These are phyloP conservation scores for Penicillium sp. DNA, from an alignment of 2,329 filamentous ascomycete genomes.

Conservation along the genomic window DNA sequence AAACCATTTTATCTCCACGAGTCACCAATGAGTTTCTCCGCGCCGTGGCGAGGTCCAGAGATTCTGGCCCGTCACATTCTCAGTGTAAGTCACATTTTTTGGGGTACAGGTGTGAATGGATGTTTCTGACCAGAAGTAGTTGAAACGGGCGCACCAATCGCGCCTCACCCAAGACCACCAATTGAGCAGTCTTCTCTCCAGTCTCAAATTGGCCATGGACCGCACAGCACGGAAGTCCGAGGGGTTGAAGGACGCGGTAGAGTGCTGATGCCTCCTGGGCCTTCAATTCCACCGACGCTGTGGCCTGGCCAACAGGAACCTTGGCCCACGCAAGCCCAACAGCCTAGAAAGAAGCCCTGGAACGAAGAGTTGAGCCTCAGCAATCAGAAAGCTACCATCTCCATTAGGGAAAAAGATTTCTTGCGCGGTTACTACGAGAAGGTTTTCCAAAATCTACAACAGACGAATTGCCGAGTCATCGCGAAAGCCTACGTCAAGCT, in stretches of 20 bases:
- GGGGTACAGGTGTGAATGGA: neutral
- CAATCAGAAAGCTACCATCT: conserved; percentile 25
- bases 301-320: conserved; percentile 12
- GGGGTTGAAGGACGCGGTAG: conserved; percentile 1
- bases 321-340: neutral
- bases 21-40: conserved; percentile 30
- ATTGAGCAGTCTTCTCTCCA: conserved; percentile 1
- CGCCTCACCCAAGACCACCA: neutral
- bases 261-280: neutral
- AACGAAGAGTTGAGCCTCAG: conserved; percentile 18
- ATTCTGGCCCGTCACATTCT: conserved; percentile 14
- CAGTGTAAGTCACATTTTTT: conserved; percentile 17
- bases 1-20: conserved; percentile 28
- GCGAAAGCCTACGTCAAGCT: conserved; percentile 38
- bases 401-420: conserved; percentile 23
- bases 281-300: conserved; percentile 5
- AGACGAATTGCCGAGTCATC: conserved; percentile 36
- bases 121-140: conserved; percentile 3
- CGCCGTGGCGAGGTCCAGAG: conserved; percentile 29
- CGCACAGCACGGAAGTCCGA: neutral
- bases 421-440: conserved; percentile 34
- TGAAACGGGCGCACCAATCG: conserved; percentile 1
- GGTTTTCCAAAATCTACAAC: conserved; percentile 33
- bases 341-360: conserved; percentile 7
- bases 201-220: conserved; percentile 3